Base-by-base conservation (phyloP, 805 yeast species). In the Candida hispaniensis region DNA sequence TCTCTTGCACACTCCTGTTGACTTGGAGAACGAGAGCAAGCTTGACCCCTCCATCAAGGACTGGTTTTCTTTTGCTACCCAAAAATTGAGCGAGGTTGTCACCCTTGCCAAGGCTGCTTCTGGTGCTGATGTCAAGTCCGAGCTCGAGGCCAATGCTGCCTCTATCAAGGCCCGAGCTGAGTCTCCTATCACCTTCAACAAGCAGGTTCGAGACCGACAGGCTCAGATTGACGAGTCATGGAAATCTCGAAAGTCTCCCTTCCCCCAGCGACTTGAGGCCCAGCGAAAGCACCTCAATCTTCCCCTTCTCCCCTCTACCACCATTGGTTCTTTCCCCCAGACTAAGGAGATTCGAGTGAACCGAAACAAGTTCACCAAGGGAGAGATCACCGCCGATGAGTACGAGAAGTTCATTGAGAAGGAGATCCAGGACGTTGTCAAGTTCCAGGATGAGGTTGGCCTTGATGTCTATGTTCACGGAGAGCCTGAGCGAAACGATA, bases 401-500 rank as follows among this genome's bases (percentile, higher is more conserved):
- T 91, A 91, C 71, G 94, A 91, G 67, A 65, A 75, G 60, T 91
- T 91, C 76, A 91, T 91, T 64, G 82, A 91, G 71, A 70, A 83
- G 69, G 97, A 91, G 74, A 91, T 91, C 53, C 88, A 80, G 63
- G 77, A 70, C 45, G 97, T 88, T 58, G 81, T 91, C 67, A 79
- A 83, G 72, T 91, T 91, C 93, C 99, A 91, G 74, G 98, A 91
- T 71, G 95, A 91, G 64, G 76, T 88, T 58, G 99, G 94, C 53
- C 75, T 91, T 56, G 99, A 91, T 61, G 97, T 91, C 54, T 72
- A 88, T 54, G 99, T 91, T 50, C 98, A 91, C 69, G 99, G 99
- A 73, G 99, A 91, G 73, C 98, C 99, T 66, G 98, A 91, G 77
- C 81, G 99, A 77, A 91, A 91, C 72, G 99, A 91, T 72, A 91